Conservation (phyloP, 2,329 filamentous ascomycete genomes). For the Neopestalotiopsis rosae region DNA sequence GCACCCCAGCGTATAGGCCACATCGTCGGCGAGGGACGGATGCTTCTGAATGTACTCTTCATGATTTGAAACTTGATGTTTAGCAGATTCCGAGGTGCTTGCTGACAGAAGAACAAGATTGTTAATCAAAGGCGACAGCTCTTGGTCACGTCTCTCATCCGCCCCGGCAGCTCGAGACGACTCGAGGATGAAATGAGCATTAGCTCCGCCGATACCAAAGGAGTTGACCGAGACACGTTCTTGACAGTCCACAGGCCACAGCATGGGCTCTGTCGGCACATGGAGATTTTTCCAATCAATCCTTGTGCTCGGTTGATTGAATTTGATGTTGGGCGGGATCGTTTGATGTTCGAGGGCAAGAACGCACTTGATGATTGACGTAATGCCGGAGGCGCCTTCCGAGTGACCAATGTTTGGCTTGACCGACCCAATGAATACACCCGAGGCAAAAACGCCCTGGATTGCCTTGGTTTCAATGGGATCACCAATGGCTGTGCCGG, state of each 20-base stretch:
- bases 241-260: conserved; percentile 10
- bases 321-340: conserved; percentile 42
- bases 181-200: conserved; percentile 16
- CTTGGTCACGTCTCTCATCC: not conserved
- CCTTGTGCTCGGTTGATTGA: conserved; percentile 10
- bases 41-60: no score
- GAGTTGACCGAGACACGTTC: conserved; percentile 8
- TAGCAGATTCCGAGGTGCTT: no score
- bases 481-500: conserved; percentile 29
- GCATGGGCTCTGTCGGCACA: not conserved
- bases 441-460: conserved; percentile 27
- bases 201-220: conserved; percentile 18
- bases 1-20: no score
- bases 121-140: no score
- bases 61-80: no score
- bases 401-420: conserved; percentile 11
- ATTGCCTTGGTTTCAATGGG: conserved; percentile 29
- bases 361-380: conserved; percentile 47
- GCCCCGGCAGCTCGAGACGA: not conserved
- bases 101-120: no score
- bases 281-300: not conserved
- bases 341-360: conserved; percentile 44
- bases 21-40: no score
- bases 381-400: conserved; percentile 49
- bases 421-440: conserved; percentile 33